These are phyloP conservation scores for Actinomortierella ambigua DNA, from an alignment of 371 early-diverging fungal species.

Conservation along the genomic window DNA sequence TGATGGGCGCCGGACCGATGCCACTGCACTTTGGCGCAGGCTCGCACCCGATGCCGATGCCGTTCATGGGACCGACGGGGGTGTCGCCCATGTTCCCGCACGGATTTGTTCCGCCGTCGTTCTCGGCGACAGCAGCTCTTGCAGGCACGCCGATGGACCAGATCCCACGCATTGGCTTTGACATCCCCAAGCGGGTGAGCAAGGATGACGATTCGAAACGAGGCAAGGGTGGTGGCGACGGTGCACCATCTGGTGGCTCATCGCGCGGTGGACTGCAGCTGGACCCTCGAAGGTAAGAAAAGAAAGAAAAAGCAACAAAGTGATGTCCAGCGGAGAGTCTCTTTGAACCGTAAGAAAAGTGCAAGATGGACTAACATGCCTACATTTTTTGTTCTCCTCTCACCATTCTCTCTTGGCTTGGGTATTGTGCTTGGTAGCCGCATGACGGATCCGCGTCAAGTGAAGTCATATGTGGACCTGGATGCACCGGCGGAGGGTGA, in stretches of 20 bases:
- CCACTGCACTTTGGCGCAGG: conserved; percentile 35
- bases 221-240: conserved; percentile 11
- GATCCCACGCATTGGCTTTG: conserved; percentile 73
- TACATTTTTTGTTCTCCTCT: not conserved
- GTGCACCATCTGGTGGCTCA: conserved; percentile 8
- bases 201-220: conserved; percentile 16
- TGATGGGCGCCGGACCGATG: conserved; percentile 36
- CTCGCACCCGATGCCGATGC: conserved; percentile 34
- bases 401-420: not conserved
- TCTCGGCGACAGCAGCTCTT: conserved; percentile 44
- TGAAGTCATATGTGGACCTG: conserved; percentile 87
- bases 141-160: conserved; percentile 68
- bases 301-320: no score
- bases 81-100: conserved; percentile 31
- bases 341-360: no score
- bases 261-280: conserved; percentile 14
- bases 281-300: conserved; percentile 40
- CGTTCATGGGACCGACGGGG: conserved; percentile 23
- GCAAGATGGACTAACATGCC: not conserved
- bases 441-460: conserved; percentile 69
- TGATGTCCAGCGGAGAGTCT: no score
- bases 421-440: conserved; percentile 4
- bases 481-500: conserved; percentile 90
- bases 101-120: conserved; percentile 36
- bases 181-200: conserved; percentile 41